Evolutionary conservation across 257 asterid genomes (phyloP), one percentile per base, ranked within the genome.

Genomic region (Nicotiana attenuata): DNA sequence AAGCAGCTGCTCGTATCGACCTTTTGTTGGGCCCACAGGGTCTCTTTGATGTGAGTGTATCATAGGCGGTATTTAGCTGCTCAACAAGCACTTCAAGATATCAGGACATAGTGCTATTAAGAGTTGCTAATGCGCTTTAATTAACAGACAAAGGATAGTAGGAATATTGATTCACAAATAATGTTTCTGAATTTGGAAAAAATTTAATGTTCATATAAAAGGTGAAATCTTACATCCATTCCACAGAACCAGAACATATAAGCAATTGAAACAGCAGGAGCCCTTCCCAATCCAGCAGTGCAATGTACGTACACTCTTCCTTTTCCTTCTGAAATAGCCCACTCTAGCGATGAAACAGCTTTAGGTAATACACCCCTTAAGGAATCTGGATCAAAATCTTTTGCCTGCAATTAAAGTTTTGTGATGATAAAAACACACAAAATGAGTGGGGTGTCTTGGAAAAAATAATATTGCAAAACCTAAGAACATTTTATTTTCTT

Each of bases 271-370:
- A 91, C 92, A 57, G 98, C 98, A 5, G 99, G 98, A 29, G 97
- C 98, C 89, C 99, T 87, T 65, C 98, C 98, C 88, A 95, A 82
- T 83, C 99, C 99, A 82, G 99, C 99, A 7, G 99, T 91, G 86
- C 33, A 29, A 29, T 29, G 99, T 22, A 95, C 93, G 66, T 95
- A 95, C 1, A 85, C 92, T 88, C 90, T 90, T 85, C 98, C 97
- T 17, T 88, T 91, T n/a, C 93, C 96, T 86, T 95, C 97, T 31
- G 90, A 88, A 80, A 93, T 84, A 7, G 97, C 97, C 91, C 96
- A 81, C 57, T 92, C 97, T 85, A 95, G 69, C 10, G 85, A 90
- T 17, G 97, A 92, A 84, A 92, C 98, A 0, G 97, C 98, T 84
- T 85, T 83, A 0, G 99, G 99, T 66, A 95, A 87, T 82, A 88